These are phyloP conservation scores for Aspergillus sp. DNA, from an alignment of 2,329 filamentous ascomycete species.

Conservation along the genomic window DNA sequence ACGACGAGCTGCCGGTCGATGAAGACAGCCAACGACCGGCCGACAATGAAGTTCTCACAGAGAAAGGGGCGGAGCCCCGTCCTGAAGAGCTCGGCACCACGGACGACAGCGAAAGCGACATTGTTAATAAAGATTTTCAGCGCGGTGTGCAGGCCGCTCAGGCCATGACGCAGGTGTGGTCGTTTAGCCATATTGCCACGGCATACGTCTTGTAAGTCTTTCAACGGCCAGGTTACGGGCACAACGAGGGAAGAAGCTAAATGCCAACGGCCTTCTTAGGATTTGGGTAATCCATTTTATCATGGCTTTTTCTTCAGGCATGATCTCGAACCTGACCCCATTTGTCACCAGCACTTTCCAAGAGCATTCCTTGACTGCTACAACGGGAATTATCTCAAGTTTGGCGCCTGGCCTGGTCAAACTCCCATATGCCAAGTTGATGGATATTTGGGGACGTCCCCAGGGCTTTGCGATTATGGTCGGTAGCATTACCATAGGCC, in stretches of 20 bases:
- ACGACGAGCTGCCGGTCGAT: constrained; percentile 6
- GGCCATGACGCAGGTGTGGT: constrained; percentile 19
- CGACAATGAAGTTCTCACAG: neutral
- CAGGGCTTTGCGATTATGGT: constrained; percentile 57
- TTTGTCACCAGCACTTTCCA: constrained; percentile 54
- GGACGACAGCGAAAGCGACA: constrained; percentile 7
- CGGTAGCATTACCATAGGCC: constrained; percentile 47
- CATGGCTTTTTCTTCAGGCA: constrained; percentile 45
- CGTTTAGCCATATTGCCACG: constrained; percentile 13
- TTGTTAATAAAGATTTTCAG: constrained; percentile 16
- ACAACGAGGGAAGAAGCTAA: neutral
- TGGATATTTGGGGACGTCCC: constrained; percentile 64
- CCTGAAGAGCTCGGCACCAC: neutral
- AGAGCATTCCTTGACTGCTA: constrained; percentile 51
- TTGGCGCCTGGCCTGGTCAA: constrained; percentile 60
- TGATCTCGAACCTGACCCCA: constrained; percentile 33
- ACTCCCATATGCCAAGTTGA: constrained; percentile 61
- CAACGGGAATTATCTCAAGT: constrained; percentile 55
- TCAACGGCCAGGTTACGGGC: neutral
- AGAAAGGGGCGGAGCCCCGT: neutral
- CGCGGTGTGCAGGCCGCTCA: constrained; percentile 18
- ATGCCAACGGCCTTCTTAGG: constrained; percentile 22
- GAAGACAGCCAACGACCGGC: neutral
- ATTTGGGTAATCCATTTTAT: constrained; percentile 51
- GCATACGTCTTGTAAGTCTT: constrained; percentile 34